Conservation (phyloP, 306 rosid species). For the Cicer judaicum region DNA sequence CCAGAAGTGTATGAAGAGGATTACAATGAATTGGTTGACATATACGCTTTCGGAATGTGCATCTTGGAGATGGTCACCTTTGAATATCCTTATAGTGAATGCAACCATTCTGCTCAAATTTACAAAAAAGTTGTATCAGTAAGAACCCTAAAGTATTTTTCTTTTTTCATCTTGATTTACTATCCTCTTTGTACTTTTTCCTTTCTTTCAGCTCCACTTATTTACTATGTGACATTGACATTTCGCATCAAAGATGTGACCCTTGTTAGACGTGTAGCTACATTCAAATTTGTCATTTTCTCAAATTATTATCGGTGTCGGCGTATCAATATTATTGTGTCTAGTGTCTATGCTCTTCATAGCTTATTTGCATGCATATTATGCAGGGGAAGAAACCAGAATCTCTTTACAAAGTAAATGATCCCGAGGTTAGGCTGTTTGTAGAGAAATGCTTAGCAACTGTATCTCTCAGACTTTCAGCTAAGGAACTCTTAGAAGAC, state of each 20-base stretch:
- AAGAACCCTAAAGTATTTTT: constrained; percentile 40
- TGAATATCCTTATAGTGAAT: constrained; percentile 97
- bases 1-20: constrained; percentile 97
- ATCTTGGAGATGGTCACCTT: constrained; percentile 95
- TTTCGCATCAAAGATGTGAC: too few species aligned
- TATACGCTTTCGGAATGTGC: constrained; percentile 97
- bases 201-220: constrained; percentile 26
- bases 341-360: too few species aligned
- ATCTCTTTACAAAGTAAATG: constrained; percentile 72
- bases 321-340: too few species aligned
- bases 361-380: constrained; percentile 32
- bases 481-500: constrained; percentile 81
- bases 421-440: constrained; percentile 75
- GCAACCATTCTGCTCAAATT: constrained; percentile 91
- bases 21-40: constrained; percentile 93
- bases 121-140: constrained; percentile 93
- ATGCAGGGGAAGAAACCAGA: constrained; percentile 85
- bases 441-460: constrained; percentile 92
- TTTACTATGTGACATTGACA: not conserved
- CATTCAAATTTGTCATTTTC: too few species aligned
- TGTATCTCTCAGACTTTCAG: constrained; percentile 78
- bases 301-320: too few species aligned
- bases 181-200: constrained; percentile 15
- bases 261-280: too few species aligned
- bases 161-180: not conserved